Base-by-base conservation (phyloP, 164 flowering plant genomes). In the Vitis labrusca region DNA sequence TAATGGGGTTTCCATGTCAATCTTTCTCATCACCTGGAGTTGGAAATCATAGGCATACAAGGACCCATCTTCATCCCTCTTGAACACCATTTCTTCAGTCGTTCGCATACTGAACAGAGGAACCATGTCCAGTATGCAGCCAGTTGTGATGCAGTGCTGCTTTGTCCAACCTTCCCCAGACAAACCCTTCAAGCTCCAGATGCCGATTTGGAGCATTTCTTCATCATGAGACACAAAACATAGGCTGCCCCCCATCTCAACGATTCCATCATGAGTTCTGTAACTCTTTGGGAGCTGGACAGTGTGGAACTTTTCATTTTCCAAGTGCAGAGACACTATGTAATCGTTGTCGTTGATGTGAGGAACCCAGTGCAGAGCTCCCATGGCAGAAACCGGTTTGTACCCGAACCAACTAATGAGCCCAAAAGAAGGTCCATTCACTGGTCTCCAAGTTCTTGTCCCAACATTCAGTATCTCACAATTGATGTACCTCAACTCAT, bases 331-430 rank as follows among this genome's bases (percentile, higher is more conserved):
- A 4, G 86, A 81, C 61, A 83, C 80, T 8, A 85, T 32, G 67
- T 77, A 78, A 30, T 79, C 81, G 23, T 66, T 70, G 14, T 27
- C 50, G 44, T 67, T 63, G 29, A 65, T 14, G 13, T 69, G 48
- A 15, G 85, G 85, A 63, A 80, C 10, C 86, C 89, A 85, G 53
- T 83, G 86, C 59, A 83, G 49, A 67, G 83, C 86, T 9, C 79
- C 79, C 50, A 75, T 73, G 7, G 84, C 78, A 3, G 76, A 73
- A 65, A 85, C 76, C 5, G 86, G 85, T 16, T 10, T 50, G 13
- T 71, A n/a, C 2, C 73, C 74, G 30, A 80, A 64, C 82, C 76
- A 50, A 12, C 59, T n/a, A 32, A 80, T 58, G 23, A 67, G 65
- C 19, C 83, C 79, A 71, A 51, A 71, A 51, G 76, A 14, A 23